Evolutionary conservation across 495 filamentous ascomycete genomes (phyloP), one percentile per base, ranked within the genome.

Genomic region (Letharia columbiana): DNA sequence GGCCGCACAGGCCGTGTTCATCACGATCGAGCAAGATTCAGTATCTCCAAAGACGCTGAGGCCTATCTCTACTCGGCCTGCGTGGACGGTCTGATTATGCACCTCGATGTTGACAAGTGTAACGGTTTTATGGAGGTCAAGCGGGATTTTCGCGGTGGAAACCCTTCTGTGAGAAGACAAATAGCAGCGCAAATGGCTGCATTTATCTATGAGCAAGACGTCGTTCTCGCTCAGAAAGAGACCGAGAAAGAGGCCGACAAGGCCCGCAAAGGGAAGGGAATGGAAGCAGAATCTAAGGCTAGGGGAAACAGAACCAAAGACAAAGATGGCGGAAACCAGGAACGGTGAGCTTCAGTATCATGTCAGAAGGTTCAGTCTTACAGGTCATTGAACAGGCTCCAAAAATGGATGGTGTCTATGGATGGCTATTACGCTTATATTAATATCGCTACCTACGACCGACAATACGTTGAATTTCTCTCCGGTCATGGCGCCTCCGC

Each of bases 71-170:
- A 57, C 33, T 3, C 12, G 33, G 54, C 54, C 3, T 33, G 7
- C 31, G 54, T 57, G 1, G 54, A 57, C 33, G 54, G 54, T 57
- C 54, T 57, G 15, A 57, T 57, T 6, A 33, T 57, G 33, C 15
- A 18, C 6, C 54, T 37, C 9, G 7, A 20, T 2, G 2, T 2
- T 0, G 31, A 57, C 4, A 11, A 20, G 4, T 18, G 7, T 20
- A 57, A 35, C 7, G 54, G 15, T 20, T 57, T 57, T 12, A 57
- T 57, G 15, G 54, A 57, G n/a, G 54, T 57, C 54, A 57, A 57
- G 17, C 54, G 15, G 12, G 33, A 35, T 57, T 20, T 20, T 20
- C 31, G 54, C 31, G 31, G 3, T 39, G 1, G 10, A 5, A 57
- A 57, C 33, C 6, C 6, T 20, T 9, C 31, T 18, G 54, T 57